Percentiles rank a stretch among this genome's conserved stretches.
These are phyloP conservation scores for Ustanciosporium gigantosporum DNA, from an alignment of 1,284 basidiomycete species.

Conservation along the genomic window DNA sequence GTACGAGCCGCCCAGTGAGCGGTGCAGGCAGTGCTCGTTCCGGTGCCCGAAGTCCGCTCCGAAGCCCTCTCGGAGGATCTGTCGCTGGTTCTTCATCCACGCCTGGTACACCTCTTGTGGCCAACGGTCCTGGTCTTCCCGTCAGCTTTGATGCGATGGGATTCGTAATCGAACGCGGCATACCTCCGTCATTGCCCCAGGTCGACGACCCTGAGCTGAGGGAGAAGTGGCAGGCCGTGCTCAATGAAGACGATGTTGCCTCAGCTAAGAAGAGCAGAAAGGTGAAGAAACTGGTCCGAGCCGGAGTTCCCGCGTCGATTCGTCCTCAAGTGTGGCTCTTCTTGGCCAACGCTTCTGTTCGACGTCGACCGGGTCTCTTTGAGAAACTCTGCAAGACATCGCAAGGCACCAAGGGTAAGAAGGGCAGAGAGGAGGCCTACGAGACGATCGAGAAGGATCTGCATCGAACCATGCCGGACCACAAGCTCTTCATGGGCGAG, in stretches of 20 bases:
- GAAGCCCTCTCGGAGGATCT: conserved; percentile 20
- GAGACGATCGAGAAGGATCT: conserved; percentile 58
- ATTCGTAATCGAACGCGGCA: conserved; percentile 35
- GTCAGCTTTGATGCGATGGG: conserved; percentile 39
- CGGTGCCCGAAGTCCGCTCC: conserved; percentile 10
- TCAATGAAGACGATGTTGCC: conserved; percentile 69
- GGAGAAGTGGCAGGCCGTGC: conserved; percentile 73
- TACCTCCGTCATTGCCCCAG: conserved; percentile 9
- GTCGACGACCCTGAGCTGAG: conserved; percentile 73
- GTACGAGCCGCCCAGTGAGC: conserved; percentile 11
- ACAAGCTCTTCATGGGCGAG: conserved; percentile 50
- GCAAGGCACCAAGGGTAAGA: conserved; percentile 39
- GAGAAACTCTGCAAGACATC: conserved; percentile 50
- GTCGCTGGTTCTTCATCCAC: conserved; percentile 7
- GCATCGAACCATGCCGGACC: conserved; percentile 51
- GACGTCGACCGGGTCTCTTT: conserved; percentile 50
- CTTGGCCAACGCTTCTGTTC: conserved; percentile 46
- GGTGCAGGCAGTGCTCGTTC: conserved; percentile 9
- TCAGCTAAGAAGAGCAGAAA: conserved; percentile 81
- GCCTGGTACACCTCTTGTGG: conserved; percentile 10
- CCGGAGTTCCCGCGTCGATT: conserved; percentile 68
- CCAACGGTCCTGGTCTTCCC: neutral
- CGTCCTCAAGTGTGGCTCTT: conserved; percentile 58
- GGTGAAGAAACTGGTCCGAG: conserved; percentile 77
- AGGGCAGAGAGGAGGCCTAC: conserved; percentile 48